A percentile compares a stretch with the other conserved stretches of the same genome.
Evolutionary conservation across 257 asterid genomes (phyloP).

Genomic region (Przewalskia tangutica): DNA sequence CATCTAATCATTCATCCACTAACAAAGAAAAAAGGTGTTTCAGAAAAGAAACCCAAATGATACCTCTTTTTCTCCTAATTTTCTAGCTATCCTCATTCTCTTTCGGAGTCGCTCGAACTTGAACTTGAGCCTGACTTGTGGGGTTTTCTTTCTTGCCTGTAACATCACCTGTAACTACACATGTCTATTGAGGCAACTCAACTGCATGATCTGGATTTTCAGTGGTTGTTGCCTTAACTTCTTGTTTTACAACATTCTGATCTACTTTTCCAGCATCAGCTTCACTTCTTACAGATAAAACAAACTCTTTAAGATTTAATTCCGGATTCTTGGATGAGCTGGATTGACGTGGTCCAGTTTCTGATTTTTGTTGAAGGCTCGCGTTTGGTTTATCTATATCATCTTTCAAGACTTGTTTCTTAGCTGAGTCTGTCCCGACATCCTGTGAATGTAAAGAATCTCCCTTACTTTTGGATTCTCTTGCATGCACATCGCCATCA

Average conservation of each 20-base stretch:
- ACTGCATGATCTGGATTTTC: constrained; percentile 3
- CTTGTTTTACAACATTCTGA: constrained; percentile 1
- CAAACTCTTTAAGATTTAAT: not conserved
- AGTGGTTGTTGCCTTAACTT: not conserved
- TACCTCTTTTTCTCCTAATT: not conserved
- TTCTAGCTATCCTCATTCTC: constrained; percentile 2
- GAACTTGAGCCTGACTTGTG: constrained; percentile 17
- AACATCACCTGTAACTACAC: constrained; percentile 8
- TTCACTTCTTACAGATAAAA: not conserved
- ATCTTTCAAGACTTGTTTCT: not conserved
- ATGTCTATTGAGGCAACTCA: not conserved
- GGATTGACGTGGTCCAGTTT: not conserved
- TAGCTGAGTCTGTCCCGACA: not conserved
- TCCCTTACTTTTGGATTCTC: not conserved
- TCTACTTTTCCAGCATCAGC: not conserved
- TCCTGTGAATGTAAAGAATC: not conserved
- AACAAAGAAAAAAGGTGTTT: not conserved
- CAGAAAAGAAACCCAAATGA: not conserved
- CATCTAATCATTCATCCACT: not conserved
- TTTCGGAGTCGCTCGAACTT: constrained; percentile 11
- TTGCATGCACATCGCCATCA: not conserved
- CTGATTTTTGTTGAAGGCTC: not conserved
- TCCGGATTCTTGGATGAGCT: not conserved
- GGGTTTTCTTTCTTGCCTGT: constrained; percentile 13
- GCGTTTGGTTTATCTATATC: not conserved